These are phyloP conservation scores for Prunus mira DNA, from an alignment of 306 rosid genomes.

Conservation along the genomic window DNA sequence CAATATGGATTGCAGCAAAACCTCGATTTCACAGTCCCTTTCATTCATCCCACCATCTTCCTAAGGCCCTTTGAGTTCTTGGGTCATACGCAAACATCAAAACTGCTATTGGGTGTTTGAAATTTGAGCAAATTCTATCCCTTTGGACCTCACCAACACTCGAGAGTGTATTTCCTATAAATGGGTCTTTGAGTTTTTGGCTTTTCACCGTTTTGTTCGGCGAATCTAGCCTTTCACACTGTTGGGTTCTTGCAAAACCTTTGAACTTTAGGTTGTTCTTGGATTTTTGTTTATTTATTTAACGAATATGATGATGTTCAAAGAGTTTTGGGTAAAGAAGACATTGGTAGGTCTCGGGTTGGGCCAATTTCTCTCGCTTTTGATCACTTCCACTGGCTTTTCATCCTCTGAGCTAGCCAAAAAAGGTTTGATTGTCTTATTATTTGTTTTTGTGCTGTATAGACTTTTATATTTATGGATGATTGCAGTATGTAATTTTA, in stretches of 20 bases:
- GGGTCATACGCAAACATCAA: neutral
- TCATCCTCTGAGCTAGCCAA: conserved; percentile 86
- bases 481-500: neutral
- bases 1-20: conserved; percentile 12
- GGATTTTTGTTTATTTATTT: neutral
- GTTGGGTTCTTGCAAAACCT: neutral
- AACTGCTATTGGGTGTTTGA: neutral
- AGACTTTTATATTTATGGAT: neutral
- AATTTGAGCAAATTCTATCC: neutral
- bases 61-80: neutral
- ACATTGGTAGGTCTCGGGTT: conserved; percentile 74
- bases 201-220: neutral
- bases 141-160: neutral
- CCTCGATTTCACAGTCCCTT: conserved; percentile 19
- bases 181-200: conserved; percentile 12
- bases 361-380: conserved; percentile 91
- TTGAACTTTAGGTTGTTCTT: neutral
- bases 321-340: conserved; percentile 51
- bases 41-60: neutral
- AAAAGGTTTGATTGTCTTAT: conserved; percentile 40
- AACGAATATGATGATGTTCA: conserved; percentile 29
- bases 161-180: neutral
- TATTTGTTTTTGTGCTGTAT: neutral
- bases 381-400: conserved; percentile 87
- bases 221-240: neutral